Evolutionary conservation across 106 monocot genomes (phyloP), one percentile per base, ranked within the genome.

Genomic region (Cymbidium sinense): DNA sequence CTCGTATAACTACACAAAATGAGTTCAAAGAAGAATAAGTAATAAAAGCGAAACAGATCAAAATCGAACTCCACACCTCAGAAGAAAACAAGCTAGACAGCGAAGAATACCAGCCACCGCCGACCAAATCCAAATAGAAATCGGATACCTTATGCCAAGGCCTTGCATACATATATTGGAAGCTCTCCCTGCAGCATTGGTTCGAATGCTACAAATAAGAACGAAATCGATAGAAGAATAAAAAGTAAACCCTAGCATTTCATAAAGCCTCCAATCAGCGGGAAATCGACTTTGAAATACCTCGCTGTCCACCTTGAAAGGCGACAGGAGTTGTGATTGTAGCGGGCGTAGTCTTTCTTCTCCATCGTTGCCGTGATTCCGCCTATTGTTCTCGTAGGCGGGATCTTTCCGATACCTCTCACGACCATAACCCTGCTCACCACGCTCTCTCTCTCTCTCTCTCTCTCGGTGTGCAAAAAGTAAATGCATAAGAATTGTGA

Each of bases 91-190:
- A 70, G 70, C 73, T 70, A 10, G 71, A 62, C 21, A 94, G 85
- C 13, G 79, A 83, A 8, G 78, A 79, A 34, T 65, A 50, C 28
- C 88, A 90, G 27, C 76, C 83, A 17, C 65, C 7, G 31, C 65
- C 29, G 75, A 93, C 91, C 61, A 91, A 64, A 64, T 88, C 78
- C 23, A 94, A 81, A 72, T 94, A 94, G 82, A 98, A 98, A 35
- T 87, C 79, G 29, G 77, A 58, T 29, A 98, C 82, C 64, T 58
- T 90, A 34, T 83, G 65, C 96, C 94, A 98, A 71, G 89, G 87
- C 81, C 86, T 81, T 13, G 30, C 78, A 71, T 92, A 81, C 96
- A 98, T 94, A 77, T 58, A 94, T 76, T 86, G 50, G n/a, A 83
- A 96, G 75, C 88, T 88, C 82, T 93, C 93, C 82, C 96, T 96